Evolutionary conservation across 495 filamentous ascomycete genomes (phyloP).

Genomic region (Cercophora scortea): DNA sequence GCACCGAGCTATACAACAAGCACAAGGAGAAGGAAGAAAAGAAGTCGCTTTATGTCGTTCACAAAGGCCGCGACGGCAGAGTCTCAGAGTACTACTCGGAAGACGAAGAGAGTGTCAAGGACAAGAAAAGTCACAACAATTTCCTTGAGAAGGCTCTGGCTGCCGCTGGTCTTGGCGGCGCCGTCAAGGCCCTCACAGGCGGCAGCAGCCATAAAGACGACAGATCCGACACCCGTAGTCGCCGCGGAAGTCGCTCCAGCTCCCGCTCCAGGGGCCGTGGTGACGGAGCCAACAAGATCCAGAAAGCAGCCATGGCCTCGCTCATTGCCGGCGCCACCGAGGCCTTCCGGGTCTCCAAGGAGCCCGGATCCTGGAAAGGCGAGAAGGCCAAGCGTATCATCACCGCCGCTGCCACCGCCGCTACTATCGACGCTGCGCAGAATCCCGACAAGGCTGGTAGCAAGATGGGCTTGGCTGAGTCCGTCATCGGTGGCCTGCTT

Average conservation of each 20-base stretch:
- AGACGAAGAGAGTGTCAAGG: constrained; percentile 43
- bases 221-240: constrained; percentile 42
- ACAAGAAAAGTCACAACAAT: constrained; percentile 56
- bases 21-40: constrained; percentile 39
- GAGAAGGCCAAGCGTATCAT: constrained; percentile 81
- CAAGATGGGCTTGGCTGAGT: constrained; percentile 59
- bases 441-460: constrained; percentile 62
- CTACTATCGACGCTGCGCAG: constrained; percentile 70
- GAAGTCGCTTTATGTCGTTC: constrained; percentile 27
- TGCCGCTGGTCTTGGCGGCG: constrained; percentile 58
- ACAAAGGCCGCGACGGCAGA: constrained; percentile 36
- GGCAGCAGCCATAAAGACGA: constrained; percentile 38
- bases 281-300: constrained; percentile 56
- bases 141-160: constrained; percentile 63
- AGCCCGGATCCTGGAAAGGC: constrained; percentile 75
- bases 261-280: constrained; percentile 37
- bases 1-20: constrained; percentile 48
- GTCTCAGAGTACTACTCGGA: constrained; percentile 37
- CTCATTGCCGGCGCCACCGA: constrained; percentile 79
- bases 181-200: constrained; percentile 44
- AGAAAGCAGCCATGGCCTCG: constrained; percentile 81
- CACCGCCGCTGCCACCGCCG: constrained; percentile 78
- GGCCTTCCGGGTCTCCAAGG: constrained; percentile 79
- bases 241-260: constrained; percentile 46
- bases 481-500: constrained; percentile 77